Evolutionary conservation across 2,329 filamentous ascomycete species (phyloP).

Genomic region (Xylaria digitata): DNA sequence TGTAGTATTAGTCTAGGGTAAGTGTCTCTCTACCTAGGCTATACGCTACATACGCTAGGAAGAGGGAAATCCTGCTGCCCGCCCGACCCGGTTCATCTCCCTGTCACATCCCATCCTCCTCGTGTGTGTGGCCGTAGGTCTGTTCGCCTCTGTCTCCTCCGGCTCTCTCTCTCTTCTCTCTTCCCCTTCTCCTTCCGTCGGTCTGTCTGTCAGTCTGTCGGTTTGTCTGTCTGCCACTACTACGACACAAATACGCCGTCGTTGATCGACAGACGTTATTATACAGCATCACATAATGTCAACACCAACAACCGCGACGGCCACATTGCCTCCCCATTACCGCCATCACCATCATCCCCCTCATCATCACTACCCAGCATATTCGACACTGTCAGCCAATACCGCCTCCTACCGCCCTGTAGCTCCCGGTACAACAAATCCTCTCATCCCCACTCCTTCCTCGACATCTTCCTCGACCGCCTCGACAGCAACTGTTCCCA

Average conservation of each 20-base stretch:
- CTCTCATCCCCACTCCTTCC: slow-evolving; percentile 54
- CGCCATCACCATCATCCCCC: slow-evolving; percentile 68
- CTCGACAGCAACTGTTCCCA: slow-evolving; percentile 49
- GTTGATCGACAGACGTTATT: slow-evolving; percentile 28
- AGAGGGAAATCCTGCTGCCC: slow-evolving; percentile 21
- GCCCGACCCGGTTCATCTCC: slow-evolving; percentile 20
- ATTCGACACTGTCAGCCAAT: slow-evolving; percentile 43
- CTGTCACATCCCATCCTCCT: slow-evolving; percentile 24
- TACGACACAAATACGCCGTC: slow-evolving; percentile 26
- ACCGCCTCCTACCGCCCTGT: slow-evolving; percentile 57
- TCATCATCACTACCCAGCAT: slow-evolving; percentile 64
- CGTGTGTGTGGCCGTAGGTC: slow-evolving; percentile 13
- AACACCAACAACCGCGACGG: slow-evolving; percentile 81
- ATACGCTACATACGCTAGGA: not conserved
- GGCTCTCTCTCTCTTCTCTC: slow-evolving; percentile 1
- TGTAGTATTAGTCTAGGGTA: too few species aligned
- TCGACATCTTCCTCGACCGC: slow-evolving; percentile 51
- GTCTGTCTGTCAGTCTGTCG: not conserved
- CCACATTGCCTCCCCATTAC: slow-evolving; percentile 76
- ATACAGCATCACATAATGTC: slow-evolving; percentile 68
- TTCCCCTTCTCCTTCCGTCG: slow-evolving; percentile 1
- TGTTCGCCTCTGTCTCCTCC: slow-evolving; percentile 15
- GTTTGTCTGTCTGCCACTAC: slow-evolving; percentile 12
- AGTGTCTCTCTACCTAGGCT: too few species aligned
- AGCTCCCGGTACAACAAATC: slow-evolving; percentile 42